These are phyloP conservation scores for Fraxinus albicans DNA, from an alignment of 305 asterid species.

Conservation along the genomic window DNA sequence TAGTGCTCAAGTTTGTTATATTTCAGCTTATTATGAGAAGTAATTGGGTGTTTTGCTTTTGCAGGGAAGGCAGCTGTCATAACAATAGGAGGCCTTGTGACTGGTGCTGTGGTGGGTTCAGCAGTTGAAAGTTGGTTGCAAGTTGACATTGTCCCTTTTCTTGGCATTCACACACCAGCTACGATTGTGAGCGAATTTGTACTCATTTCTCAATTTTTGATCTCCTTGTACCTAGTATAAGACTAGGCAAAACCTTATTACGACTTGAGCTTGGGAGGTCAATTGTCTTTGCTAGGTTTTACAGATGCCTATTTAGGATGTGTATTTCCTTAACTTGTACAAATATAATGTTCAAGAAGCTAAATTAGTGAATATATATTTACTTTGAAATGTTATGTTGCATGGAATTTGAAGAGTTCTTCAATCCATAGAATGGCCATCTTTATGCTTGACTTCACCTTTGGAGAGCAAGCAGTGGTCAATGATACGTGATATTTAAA, in stretches of 20 bases:
- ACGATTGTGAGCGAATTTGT: slow-evolving; percentile 84
- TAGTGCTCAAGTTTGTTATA: not conserved
- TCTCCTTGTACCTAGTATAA: slow-evolving; percentile 78
- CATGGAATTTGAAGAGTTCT: not conserved
- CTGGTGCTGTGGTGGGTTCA: slow-evolving; percentile 95
- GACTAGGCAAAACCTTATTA: slow-evolving; percentile 24
- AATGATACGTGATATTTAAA: not conserved
- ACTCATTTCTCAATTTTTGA: slow-evolving; percentile 79
- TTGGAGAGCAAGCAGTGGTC: not conserved
- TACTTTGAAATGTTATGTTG: slow-evolving; percentile 12
- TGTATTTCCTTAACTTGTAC: slow-evolving; percentile 39
- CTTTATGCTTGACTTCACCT: not conserved
- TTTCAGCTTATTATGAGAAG: not conserved
- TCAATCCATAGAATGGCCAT: not conserved
- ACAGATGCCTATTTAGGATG: slow-evolving; percentile 38
- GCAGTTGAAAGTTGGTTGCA: slow-evolving; percentile 94
- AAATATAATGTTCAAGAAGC: slow-evolving; percentile 44
- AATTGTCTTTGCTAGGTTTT: slow-evolving; percentile 19
- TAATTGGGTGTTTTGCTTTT: slow-evolving; percentile 8
- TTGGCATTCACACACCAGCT: slow-evolving; percentile 89
- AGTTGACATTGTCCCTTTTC: slow-evolving; percentile 89
- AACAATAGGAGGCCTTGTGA: slow-evolving; percentile 93
- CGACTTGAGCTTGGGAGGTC: slow-evolving; percentile 26
- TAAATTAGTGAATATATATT: slow-evolving; percentile 30
- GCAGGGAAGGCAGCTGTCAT: slow-evolving; percentile 91